Base-by-base conservation (phyloP, 208 protist genomes). In the Vickermania spadyakhi region DNA sequence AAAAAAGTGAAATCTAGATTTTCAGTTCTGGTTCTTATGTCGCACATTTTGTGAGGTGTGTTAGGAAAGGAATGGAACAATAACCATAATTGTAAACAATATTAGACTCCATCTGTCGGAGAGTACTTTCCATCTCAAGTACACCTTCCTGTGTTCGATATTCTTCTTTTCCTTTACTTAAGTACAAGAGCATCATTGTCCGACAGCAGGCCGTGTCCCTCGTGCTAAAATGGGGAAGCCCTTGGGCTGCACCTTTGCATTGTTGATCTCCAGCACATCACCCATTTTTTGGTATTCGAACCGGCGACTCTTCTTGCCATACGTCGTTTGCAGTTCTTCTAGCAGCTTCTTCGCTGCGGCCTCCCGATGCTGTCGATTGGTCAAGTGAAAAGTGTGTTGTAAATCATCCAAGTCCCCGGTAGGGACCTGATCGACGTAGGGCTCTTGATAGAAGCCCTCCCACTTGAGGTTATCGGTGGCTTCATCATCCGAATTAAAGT, bases 221-320 rank as follows among this genome's bases (percentile, higher is more conserved):
- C 85, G 75, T 13, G 81, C 71, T 27, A 96, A 62, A 11, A 79
- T 77, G 22, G 89, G 89, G 60, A 96, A 96, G 21, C 89, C 89
- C 60, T 89, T 91, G 11, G 85, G 84, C 72, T 96, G 85, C 63
- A 91, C 86, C 64, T 81, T 81, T 4, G 81, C 84, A 52, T 96
- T 92, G 68, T 96, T 96, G 73, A 96, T 96, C 68, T 86, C 81
- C 58, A 93, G 56, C 36, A 96, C 82, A 66, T 96, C 89, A 22
- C 89, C 89, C 85, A 96, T 93, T 70, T 96, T 96, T 42, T 88
- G 77, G 60, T 92, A 91, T 5, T 89, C 83, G 60, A 96, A 96
- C 25, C 78, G 68, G 28, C 86, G 75, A 23, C 84, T 73, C 64
- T 82, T 85, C 65, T 83, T 85, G 3, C 86, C 83, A 63, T 96